Conservation (phyloP, 768 basidiomycete species). For the Clavulina sp. region DNA sequence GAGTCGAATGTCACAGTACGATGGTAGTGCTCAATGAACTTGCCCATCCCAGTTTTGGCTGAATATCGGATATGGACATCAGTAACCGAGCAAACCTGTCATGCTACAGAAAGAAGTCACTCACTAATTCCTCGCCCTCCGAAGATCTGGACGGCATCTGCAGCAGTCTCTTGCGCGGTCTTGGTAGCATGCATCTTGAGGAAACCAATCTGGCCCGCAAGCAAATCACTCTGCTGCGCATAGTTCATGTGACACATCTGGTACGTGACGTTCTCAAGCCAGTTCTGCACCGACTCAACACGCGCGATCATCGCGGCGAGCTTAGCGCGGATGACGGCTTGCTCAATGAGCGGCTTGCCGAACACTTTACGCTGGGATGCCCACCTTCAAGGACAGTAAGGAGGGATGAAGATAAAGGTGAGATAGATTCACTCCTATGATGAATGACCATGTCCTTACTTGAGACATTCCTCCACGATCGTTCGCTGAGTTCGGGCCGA, state of each 20-base stretch:
- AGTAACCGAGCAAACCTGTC: too few species aligned
- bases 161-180: conserved; percentile 57
- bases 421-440: conserved; percentile 28
- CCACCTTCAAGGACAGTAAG: conserved; percentile 35
- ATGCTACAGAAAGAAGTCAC: not conserved
- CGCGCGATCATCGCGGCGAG: conserved; percentile 79
- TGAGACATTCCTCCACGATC: conserved; percentile 68
- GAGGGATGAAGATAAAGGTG: too few species aligned
- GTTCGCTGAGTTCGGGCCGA: conserved; percentile 46
- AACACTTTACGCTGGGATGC: conserved; percentile 77
- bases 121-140: not conserved
- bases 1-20: conserved; percentile 72
- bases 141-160: not conserved
- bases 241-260: conserved; percentile 81
- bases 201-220: conserved; percentile 39
- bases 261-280: conserved; percentile 72
- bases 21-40: conserved; percentile 61
- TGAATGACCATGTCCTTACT: conserved; percentile 24
- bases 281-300: conserved; percentile 62
- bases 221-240: conserved; percentile 48
- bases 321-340: conserved; percentile 75
- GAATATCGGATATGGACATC: too few species aligned
- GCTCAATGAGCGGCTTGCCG: conserved; percentile 52
- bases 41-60: conserved; percentile 70
- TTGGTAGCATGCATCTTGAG: conserved; percentile 34